Percentiles rank a stretch among this genome's conserved stretches.
Conservation (phyloP, 1,139 yeast genomes). For the Candida neerlandica region DNA sequence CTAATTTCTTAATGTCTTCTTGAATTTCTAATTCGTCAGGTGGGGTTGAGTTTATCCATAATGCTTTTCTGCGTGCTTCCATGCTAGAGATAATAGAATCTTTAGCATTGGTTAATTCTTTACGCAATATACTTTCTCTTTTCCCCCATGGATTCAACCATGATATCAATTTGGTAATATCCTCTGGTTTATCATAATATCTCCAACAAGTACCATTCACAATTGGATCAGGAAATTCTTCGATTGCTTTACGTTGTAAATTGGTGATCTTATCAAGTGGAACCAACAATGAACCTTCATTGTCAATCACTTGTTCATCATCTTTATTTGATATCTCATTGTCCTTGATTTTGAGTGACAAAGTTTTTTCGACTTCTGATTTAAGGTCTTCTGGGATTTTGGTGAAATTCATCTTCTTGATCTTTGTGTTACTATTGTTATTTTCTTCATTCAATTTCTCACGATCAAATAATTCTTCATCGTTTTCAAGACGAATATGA, state of each 20-base stretch:
- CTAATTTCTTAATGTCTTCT: constrained; percentile 35
- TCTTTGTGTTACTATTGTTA: constrained; percentile 7
- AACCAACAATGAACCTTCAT: constrained; percentile 44
- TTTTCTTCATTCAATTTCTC: constrained; percentile 19
- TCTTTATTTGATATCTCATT: constrained; percentile 19
- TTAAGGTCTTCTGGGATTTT: constrained; percentile 22
- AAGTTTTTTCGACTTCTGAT: constrained; percentile 21
- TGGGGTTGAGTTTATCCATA: constrained; percentile 39
- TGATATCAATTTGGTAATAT: constrained; percentile 55
- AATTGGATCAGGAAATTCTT: constrained; percentile 63
- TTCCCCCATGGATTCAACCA: constrained; percentile 81
- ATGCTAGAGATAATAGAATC: constrained; percentile 61
- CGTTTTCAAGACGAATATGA: background rate
- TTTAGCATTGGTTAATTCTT: constrained; percentile 59
- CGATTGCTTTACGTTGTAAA: constrained; percentile 64
- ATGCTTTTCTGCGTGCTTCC: constrained; percentile 58
- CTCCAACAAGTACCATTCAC: constrained; percentile 65
- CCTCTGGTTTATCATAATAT: constrained; percentile 63
- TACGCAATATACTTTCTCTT: constrained; percentile 68
- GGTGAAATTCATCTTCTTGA: constrained; percentile 21
- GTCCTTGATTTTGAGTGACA: constrained; percentile 21
- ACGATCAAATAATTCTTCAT: constrained; percentile 12
- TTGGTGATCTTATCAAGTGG: constrained; percentile 37
- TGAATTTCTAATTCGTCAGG: constrained; percentile 46
- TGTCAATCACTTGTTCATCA: constrained; percentile 33